Evolutionary conservation across 2,329 filamentous ascomycete species (phyloP), one percentile per base, ranked within the genome.

Genomic region (Penicillium oxalicum): DNA sequence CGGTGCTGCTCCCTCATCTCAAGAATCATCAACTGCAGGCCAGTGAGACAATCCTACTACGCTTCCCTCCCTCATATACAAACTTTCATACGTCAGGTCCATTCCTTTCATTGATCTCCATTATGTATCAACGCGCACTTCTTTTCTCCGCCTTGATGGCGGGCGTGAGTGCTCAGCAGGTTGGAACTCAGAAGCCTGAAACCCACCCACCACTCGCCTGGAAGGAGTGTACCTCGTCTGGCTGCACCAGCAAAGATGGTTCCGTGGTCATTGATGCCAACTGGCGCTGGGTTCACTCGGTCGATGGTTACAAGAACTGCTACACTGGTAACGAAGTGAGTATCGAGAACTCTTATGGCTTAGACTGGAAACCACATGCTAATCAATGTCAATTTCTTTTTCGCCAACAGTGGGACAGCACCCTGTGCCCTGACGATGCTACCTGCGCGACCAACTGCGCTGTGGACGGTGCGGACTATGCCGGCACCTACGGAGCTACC

Each of bases 201-300:
- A 59, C 48, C 28, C 79, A 82, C 61, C 81, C 80, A 13, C 49
- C 71, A 27, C 66, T 83, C 57, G 72, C 65, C 49, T 81, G 77
- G 75, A 69, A 75, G 51, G 72, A 70, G 52, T 83, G 80, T 67
- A 74, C 77, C 33, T 60, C 67, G 24, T 70, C 66, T 48, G 77
- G 67, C 29, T 83, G 80, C 70, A 74, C 68, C 26, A 79, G 64
- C 2, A 76, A 78, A 56, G 57, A 61, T 36, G 78, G 75, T 37
- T 75, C 73, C 33, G 71, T 83, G 44, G 77, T 77, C 45, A 66
- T 83, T 57, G 78, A 82, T 58, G 58, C 76, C 52, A 81, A 81
- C 68, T 82, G 78, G 78, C 73, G 78, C 46, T 81, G 79, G 79
- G 63, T 79, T 44, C 77, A 81, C 64, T 65, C 67, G 32, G 71